Conservation (phyloP, 495 filamentous ascomycete species). For the Aspergillus cavernicola region DNA sequence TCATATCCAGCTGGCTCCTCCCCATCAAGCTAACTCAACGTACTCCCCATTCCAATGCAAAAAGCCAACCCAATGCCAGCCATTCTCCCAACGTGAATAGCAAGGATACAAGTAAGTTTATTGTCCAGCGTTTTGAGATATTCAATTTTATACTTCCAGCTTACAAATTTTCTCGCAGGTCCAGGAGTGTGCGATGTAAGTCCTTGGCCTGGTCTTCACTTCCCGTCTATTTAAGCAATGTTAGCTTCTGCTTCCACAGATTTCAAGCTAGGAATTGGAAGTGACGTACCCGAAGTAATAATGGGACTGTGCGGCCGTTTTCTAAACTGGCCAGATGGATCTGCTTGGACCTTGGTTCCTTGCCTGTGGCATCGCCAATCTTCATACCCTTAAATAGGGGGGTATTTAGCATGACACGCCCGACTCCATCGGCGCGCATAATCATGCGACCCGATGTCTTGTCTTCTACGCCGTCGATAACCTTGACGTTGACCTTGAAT, state of each 20-base stretch:
- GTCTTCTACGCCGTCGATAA: conserved; percentile 47
- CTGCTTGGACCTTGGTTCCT: conserved; percentile 49
- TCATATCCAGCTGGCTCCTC: background rate
- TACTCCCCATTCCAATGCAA: conserved; percentile 22
- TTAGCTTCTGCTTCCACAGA: conserved; percentile 8
- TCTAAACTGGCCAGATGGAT: conserved; percentile 61
- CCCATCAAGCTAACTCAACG: background rate
- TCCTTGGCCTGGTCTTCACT: conserved; percentile 38
- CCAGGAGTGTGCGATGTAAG: conserved; percentile 36
- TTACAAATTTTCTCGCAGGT: conserved; percentile 31
- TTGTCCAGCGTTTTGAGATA: too few species aligned
- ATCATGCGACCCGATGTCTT: conserved; percentile 63
- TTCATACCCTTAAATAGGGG: conserved; percentile 69
- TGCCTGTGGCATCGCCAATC: conserved; percentile 56
- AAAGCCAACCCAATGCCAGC: conserved; percentile 12
- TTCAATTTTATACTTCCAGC: background rate
- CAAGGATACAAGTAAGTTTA: background rate
- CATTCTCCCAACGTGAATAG: background rate
- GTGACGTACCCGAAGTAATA: conserved; percentile 66
- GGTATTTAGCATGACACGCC: conserved; percentile 84
- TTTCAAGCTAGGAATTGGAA: background rate
- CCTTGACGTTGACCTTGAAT: conserved; percentile 77
- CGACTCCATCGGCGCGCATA: conserved; percentile 81
- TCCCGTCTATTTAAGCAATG: conserved; percentile 33
- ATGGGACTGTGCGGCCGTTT: conserved; percentile 52